Evolutionary conservation across 768 basidiomycete species (phyloP).

Genomic region (Suillus fuscotomentosus): DNA sequence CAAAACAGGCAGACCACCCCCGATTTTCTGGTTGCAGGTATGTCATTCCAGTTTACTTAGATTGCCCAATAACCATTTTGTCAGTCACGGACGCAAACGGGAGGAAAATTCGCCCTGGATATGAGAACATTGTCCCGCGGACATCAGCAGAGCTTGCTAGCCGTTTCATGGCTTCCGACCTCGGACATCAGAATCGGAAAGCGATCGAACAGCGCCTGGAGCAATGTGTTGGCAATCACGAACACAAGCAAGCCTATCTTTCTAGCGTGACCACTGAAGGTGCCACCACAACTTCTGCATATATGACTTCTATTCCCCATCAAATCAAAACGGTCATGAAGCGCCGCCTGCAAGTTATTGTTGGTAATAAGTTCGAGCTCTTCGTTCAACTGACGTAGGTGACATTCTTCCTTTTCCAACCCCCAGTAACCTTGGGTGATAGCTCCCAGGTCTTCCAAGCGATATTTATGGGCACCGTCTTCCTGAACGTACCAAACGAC

Average conservation of each 20-base stretch:
- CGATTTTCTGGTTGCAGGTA: conserved; percentile 50
- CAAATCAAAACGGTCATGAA: conserved; percentile 48
- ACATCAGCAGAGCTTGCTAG: conserved; percentile 56
- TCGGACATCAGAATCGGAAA: conserved; percentile 34
- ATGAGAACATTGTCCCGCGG: conserved; percentile 28
- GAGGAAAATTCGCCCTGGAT: conserved; percentile 43
- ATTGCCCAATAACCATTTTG: not conserved
- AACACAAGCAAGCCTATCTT: conserved; percentile 42
- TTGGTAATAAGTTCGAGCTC: conserved; percentile 35
- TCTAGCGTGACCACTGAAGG: conserved; percentile 52
- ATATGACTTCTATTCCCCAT: conserved; percentile 46
- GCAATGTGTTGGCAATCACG: conserved; percentile 44
- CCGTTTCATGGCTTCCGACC: conserved; percentile 9
- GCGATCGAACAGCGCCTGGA: conserved; percentile 48
- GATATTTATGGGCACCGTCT: conserved; percentile 36
- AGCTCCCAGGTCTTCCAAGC: conserved; percentile 40
- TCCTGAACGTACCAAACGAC: conserved; percentile 38
- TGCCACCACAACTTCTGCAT: conserved; percentile 43
- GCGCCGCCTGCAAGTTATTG: conserved; percentile 46
- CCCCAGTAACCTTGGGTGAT: not conserved
- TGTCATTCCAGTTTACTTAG: not conserved
- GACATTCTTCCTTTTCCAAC: conserved; percentile 4
- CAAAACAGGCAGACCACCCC: conserved; percentile 59
- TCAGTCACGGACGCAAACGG: conserved; percentile 61
- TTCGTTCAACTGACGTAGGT: conserved; percentile 4